Base-by-base conservation (phyloP, 2,329 filamentous ascomycete genomes). In the Phyllosticta citribraziliensis region DNA sequence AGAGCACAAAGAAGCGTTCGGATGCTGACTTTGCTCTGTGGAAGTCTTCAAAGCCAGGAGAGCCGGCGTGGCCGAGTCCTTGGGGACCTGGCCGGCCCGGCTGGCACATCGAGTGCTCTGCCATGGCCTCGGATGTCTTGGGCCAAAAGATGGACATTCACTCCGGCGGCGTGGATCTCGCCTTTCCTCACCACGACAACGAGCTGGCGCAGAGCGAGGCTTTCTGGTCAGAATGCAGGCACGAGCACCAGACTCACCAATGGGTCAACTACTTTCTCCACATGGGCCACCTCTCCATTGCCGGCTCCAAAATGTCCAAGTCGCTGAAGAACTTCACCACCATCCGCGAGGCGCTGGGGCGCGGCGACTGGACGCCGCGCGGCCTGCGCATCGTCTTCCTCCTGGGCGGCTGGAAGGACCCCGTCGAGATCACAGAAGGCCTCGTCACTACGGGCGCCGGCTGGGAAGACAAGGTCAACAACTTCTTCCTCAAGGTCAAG, bases 251-350 rank as follows among this genome's bases (percentile, higher is more conserved):
- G 33, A 55, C 52, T 2, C 74, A 78, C 52, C 89, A 89, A 63
- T 96, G 93, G 93, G 89, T 96, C 57, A 96, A 94, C 71, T 96
- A 97, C 76, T 97, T 97, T 76, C 72, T 97, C 17, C 93, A 97
- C 71, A 97, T 95, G 88, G 93, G 93, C 0, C 93, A 97, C 72
- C 76, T 97, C 55, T 88, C 86, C 5, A 97, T 97, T 62, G 84
- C 88, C 25, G 92, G 93, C 0, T 90, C 87, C 22, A 97, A 97
- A 74, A 97, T 97, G 93, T 93, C 88, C 62, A 97, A 97, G 74
- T 91, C 86, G 17, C 76, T 97, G 62, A 97, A 97, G 78, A 97
- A 97, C 73, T 97, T 97, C 74, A 91, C 91, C 51, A 96, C 93
- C 0, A 96, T 97, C 64, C 83, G 90, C 30, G 89, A 95, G 72